Percentiles rank a stretch among this genome's conserved stretches.
Evolutionary conservation across 2,329 filamentous ascomycete species (phyloP).

Genomic region (Pyrenophora seminiperda): DNA sequence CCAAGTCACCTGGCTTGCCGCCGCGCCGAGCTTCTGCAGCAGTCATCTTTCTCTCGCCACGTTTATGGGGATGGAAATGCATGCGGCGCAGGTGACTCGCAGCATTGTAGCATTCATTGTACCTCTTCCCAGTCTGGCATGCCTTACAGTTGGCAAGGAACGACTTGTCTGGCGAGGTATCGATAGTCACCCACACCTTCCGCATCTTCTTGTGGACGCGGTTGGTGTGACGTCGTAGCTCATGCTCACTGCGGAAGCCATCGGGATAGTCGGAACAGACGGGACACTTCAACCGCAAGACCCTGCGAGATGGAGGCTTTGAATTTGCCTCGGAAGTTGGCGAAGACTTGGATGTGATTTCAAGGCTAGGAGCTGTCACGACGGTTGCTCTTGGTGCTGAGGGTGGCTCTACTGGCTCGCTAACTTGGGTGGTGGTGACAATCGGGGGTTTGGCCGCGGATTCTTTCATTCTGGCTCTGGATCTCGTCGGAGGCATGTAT

Average conservation of each 20-base stretch:
- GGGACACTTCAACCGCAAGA: constrained; percentile 57
- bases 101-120: constrained; percentile 92
- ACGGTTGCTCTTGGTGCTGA: constrained; percentile 37
- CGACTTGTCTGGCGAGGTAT: constrained; percentile 63
- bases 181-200: constrained; percentile 68
- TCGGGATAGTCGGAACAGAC: constrained; percentile 74
- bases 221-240: constrained; percentile 61
- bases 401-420: constrained; percentile 31
- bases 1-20: constrained; percentile 60
- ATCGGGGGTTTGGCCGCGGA: constrained; percentile 31
- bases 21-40: constrained; percentile 64
- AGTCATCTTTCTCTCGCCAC: constrained; percentile 57
- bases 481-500: constrained; percentile 44
- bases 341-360: constrained; percentile 38
- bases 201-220: constrained; percentile 68
- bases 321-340: constrained; percentile 37
- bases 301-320: constrained; percentile 41
- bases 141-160: constrained; percentile 83
- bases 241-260: constrained; percentile 85
- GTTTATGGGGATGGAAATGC: constrained; percentile 77
- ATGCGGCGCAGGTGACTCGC: constrained; percentile 85
- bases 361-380: constrained; percentile 33
- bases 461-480: constrained; percentile 45
- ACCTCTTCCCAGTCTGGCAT: constrained; percentile 76
- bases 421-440: constrained; percentile 27